Conservation (phyloP, 2,329 filamentous ascomycete genomes). For the Pseudogymnoascus sp. region DNA sequence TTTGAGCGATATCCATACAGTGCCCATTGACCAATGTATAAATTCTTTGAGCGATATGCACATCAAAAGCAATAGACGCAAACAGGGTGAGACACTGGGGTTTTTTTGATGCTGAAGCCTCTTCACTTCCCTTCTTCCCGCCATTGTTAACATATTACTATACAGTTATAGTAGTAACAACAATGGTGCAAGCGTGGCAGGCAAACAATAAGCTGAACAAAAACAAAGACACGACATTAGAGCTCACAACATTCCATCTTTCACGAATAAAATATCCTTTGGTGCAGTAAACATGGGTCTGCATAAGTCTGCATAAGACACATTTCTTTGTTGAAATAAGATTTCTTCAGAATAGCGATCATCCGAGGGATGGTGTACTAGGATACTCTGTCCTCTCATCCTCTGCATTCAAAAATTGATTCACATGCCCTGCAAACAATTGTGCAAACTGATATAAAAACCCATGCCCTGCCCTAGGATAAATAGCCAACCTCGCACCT, state of each 20-base stretch:
- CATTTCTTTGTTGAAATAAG: constrained; percentile 19
- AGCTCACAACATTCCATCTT: background rate
- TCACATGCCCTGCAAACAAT: no score
- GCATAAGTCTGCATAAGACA: background rate
- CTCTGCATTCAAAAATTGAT: no score
- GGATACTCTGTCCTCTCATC: no score
- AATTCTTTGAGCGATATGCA: background rate
- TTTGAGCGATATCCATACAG: no score
- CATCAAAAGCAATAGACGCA: background rate
- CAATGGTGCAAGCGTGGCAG: background rate
- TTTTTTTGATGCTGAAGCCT: background rate
- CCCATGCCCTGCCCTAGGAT: no score
- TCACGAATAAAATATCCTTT: background rate
- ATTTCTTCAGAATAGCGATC: constrained; percentile 1
- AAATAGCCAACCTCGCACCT: no score
- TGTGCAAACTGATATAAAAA: no score
- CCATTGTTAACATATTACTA: background rate
- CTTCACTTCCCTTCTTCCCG: background rate
- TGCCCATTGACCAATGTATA: background rate
- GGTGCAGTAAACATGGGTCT: background rate
- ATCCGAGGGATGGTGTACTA: no score
- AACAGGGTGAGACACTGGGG: background rate
- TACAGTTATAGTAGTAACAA: background rate
- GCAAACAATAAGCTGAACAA: background rate
- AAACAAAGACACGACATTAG: background rate